Conservation (phyloP, 129 eudicot genomes). For the Lonicera japonica region DNA sequence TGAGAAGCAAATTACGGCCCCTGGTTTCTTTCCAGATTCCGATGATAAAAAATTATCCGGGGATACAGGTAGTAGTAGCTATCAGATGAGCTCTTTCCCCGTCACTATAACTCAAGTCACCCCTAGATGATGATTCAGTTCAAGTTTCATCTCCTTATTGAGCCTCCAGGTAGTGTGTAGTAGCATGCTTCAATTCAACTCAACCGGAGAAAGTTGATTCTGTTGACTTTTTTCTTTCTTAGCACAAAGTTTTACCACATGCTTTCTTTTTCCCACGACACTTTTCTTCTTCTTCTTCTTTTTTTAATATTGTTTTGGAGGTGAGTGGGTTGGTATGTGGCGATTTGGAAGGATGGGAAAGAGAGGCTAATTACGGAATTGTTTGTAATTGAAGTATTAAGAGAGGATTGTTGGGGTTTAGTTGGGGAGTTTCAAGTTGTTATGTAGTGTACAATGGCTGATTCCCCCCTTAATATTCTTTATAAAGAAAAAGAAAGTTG, state of each 20-base stretch:
- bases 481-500: background rate
- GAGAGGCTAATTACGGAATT: background rate
- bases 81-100: constrained; percentile 65
- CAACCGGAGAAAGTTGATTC: background rate
- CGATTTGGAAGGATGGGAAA: background rate
- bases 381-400: background rate
- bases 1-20: constrained; percentile 70
- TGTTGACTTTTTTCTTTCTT: background rate
- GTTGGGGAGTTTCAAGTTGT: background rate
- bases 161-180: background rate
- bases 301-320: background rate
- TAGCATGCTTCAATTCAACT: background rate
- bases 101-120: constrained; percentile 55
- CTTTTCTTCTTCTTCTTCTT: too few relatives aligned
- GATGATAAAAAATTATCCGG: constrained; percentile 33
- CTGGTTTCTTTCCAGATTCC: constrained; percentile 65
- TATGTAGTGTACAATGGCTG: background rate
- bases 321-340: background rate
- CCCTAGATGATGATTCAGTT: constrained; percentile 56
- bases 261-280: background rate
- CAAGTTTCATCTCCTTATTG: background rate
- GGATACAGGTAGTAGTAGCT: constrained; percentile 53
- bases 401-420: background rate
- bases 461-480: background rate
- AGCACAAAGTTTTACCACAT: background rate